Evolutionary conservation across 768 basidiomycete species (phyloP), one percentile per base, ranked within the genome.

Genomic region (Tylopilus felleus): DNA sequence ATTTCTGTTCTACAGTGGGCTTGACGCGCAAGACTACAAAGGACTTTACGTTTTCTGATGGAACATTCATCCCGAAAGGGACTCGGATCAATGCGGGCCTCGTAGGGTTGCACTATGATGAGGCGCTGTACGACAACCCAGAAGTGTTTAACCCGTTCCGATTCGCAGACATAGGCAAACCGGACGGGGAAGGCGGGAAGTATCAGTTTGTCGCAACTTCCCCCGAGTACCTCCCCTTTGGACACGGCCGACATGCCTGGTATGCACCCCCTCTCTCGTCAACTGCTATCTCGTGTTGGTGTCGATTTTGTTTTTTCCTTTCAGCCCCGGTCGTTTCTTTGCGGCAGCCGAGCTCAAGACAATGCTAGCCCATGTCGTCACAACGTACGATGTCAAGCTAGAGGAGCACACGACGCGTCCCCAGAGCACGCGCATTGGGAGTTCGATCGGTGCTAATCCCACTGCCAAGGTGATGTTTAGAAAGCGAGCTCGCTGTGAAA

Each of bases 131-230:
- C 47, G 55, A 69, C 3, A 65, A 74, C 36, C 59, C 77, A 0
- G n/a, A 66, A 1, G 54, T 47, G 6, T 79, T 84, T 51, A 71
- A 81, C 23, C 76, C 75, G 0, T 80, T 79, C 65, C 78, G 83
- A 9, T 83, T 80, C 59, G 66, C 71, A 0, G 61, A 71, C 13
- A 65, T 73, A 58, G 60, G 68, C 44, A 66, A 75, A n/a, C 58
- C 51, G 29, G 62, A 68, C 1, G 72, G 60, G 2, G 74, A 75
- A 22, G 57, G 50, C 12, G 53, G 49, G 1, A 73, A 70, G 56
- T 62, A 74, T 48, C 73, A 72, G 49, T 68, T 75, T 42, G 67
- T 68, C 21, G 67, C 72, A 17, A 73, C 74, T 0, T 59, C 62
- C 27, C 65, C 39, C 33, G 63, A 58, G 5, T 78, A 65, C 49